Evolutionary conservation across 495 filamentous ascomycete species (phyloP).

Genomic region (Penicillium macrosclerotiorum): DNA sequence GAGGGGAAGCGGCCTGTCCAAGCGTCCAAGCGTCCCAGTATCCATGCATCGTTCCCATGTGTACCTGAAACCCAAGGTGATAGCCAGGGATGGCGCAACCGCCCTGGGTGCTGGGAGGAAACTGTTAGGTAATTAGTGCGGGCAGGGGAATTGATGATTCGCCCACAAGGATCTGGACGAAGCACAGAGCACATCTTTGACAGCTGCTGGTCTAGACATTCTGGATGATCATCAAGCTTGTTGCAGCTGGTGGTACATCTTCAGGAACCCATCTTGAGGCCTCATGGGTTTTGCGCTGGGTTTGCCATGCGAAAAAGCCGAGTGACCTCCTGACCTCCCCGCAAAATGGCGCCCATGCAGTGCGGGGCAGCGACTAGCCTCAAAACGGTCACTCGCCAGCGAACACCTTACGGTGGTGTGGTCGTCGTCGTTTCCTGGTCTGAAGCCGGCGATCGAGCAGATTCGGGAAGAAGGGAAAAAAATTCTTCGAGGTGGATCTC

Average conservation of each 20-base stretch:
- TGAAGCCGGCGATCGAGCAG: constrained; percentile 15
- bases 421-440: background rate
- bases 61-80: no score
- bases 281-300: no score
- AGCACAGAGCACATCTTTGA: constrained; percentile 31
- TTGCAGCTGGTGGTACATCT: background rate
- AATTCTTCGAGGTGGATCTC: constrained; percentile 18
- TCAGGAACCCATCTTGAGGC: no score
- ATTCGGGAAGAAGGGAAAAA: constrained; percentile 12
- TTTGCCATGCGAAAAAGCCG: background rate
- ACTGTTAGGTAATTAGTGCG: constrained; percentile 42
- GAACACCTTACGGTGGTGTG: background rate
- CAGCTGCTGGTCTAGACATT: constrained; percentile 20
- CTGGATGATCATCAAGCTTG: constrained; percentile 4
- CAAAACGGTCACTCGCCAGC: constrained; percentile 7
- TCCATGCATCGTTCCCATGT: no score
- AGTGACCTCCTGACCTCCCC: constrained; percentile 10
- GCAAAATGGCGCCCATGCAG: constrained; percentile 22
- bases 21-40: no score
- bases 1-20: no score
- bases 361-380: constrained; percentile 18
- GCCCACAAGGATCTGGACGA: constrained; percentile 9
- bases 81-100: background rate
- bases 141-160: constrained; percentile 26
- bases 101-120: no score